Conservation (phyloP, 768 basidiomycete species). For the Kwoniella dendrophila region DNA sequence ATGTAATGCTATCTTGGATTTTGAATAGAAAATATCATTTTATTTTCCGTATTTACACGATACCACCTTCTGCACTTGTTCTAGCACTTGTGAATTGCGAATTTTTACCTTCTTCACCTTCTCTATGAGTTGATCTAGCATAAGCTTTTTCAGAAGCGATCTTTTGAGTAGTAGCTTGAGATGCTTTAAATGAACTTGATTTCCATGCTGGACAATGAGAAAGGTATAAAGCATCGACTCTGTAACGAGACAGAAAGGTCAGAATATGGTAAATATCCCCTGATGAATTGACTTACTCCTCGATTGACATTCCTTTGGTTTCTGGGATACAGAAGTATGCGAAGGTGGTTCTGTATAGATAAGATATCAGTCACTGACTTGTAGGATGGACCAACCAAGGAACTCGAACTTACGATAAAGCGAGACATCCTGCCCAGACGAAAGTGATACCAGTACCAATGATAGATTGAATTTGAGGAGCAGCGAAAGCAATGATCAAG, state of each 20-base stretch:
- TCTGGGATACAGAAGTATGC: constrained; percentile 56
- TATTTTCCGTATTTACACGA: too few relatives aligned
- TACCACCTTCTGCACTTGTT: constrained; percentile 30
- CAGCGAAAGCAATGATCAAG: constrained; percentile 55
- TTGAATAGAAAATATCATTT: too few relatives aligned
- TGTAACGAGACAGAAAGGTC: not conserved
- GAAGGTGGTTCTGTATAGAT: constrained; percentile 35
- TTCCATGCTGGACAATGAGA: constrained; percentile 49
- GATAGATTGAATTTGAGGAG: constrained; percentile 52
- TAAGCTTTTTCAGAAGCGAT: constrained; percentile 43
- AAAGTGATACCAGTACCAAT: constrained; percentile 56
- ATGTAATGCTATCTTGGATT: too few relatives aligned
- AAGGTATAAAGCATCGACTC: constrained; percentile 52
- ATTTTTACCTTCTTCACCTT: constrained; percentile 25
- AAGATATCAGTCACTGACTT: too few relatives aligned
- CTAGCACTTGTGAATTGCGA: constrained; percentile 30
- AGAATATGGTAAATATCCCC: not conserved
- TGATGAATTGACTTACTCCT: constrained; percentile 38
- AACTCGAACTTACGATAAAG: constrained; percentile 27
- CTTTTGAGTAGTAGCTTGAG: constrained; percentile 27
- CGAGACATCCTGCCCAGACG: constrained; percentile 54
- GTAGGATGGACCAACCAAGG: too few relatives aligned
- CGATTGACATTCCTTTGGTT: constrained; percentile 53
- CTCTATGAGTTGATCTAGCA: constrained; percentile 36
- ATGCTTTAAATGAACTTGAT: constrained; percentile 34